Evolutionary conservation across 2,329 filamentous ascomycete species (phyloP).

Genomic region (Chaetomium sp.): DNA sequence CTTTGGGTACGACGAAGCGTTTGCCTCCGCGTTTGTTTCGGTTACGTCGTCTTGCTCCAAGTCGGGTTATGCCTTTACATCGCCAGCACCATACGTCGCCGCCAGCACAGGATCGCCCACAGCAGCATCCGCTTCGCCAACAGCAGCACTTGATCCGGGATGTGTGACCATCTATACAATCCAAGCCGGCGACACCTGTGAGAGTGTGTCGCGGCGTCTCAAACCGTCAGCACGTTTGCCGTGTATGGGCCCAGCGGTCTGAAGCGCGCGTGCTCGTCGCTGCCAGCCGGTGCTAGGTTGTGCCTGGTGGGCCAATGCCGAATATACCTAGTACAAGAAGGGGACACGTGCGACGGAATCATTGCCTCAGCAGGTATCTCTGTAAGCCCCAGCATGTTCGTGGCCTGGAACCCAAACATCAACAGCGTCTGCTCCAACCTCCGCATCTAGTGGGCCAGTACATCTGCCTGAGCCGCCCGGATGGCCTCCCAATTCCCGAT

Average conservation of each 20-base stretch:
- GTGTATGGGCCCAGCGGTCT: neutral
- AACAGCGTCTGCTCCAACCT: slow-evolving; percentile 8
- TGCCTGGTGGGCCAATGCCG: neutral
- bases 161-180: neutral
- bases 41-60: neutral
- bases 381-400: neutral
- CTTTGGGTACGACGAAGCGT: slow-evolving; percentile 1
- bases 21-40: neutral
- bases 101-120: neutral
- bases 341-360: neutral
- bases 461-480: slow-evolving; percentile 1
- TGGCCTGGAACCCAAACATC: slow-evolving; percentile 7
- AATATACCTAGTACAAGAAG: neutral
- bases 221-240: neutral
- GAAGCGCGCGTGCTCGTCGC: neutral
- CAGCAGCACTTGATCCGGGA: neutral
- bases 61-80: neutral
- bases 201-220: neutral
- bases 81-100: neutral
- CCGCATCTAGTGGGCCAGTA: neutral
- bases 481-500: neutral
- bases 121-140: neutral
- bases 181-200: neutral
- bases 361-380: neutral
- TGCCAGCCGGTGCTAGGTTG: neutral